Base-by-base conservation (phyloP, 108 stramenopile genomes). In the Skeletonema grethae region DNA sequence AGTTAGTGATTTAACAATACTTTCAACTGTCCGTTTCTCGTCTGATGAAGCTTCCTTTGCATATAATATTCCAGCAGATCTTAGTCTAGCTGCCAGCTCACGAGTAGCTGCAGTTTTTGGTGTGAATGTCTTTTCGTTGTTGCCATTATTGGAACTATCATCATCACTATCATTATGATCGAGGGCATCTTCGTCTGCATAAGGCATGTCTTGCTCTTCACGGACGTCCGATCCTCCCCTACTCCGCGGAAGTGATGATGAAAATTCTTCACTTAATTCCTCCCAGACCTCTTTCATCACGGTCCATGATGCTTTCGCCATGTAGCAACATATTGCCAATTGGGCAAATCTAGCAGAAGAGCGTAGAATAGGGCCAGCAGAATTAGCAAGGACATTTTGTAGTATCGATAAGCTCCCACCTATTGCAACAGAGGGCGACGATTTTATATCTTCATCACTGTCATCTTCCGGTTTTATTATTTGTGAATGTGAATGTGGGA, bases 171-270 rank as follows among this genome's bases (percentile, higher is more conserved):
- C 25, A 1, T 75, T 63, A 34, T 70, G 18, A 28, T 70, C 32
- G n/a, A 73, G 29, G 4, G 7, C 46, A 57, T 56, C 61, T 41
- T 68, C 46, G 55, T 72, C 70, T 3, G 48, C 45, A 59, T 61
- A 73, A 6, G 81, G 76, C 65, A 73, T 64, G 67, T 82, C 80
- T 60, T 82, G 80, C 59, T 82, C 80, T 56, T 82, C 80, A 61
- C 67, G 75, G 12, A 75, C 59, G 28, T 69, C 58, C 11, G 25
- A 59, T 9, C 45, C 65, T 11, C 57, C 67, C 29, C 46, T 65
- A 12, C 39, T 32, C 41, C 43, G 8, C 31, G 15, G 53, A 30
- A 7, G 12, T 28, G 25, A 28, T 20, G 60, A 30, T 29, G 59
- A 15, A 15, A 63, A 45, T 35, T 76, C 81, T 65, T 76, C 61